Evolutionary conservation across 345 rosid genomes (phyloP).

Genomic region (Citrus australasica): DNA sequence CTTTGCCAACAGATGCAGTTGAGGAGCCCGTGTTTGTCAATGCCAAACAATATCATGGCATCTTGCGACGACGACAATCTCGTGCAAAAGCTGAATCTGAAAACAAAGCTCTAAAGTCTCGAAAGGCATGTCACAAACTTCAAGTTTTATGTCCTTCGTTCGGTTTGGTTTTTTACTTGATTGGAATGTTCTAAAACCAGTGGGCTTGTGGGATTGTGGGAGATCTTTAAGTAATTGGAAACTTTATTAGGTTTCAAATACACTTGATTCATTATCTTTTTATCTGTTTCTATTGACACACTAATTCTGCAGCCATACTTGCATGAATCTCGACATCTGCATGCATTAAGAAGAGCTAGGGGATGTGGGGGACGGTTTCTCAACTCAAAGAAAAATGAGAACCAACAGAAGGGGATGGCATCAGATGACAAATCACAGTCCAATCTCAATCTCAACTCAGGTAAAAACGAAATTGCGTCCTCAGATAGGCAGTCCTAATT

Average conservation of each 20-base stretch:
- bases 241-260: background rate
- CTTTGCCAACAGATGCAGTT: conserved; percentile 84
- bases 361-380: conserved; percentile 96
- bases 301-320: conserved; percentile 72
- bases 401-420: conserved; percentile 38
- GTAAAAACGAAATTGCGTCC: conserved; percentile 43
- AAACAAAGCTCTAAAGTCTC: conserved; percentile 58
- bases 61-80: conserved; percentile 88
- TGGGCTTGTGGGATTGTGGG: background rate
- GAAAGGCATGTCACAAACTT: conserved; percentile 50
- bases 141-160: background rate
- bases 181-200: background rate
- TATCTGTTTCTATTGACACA: background rate
- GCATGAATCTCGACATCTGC: conserved; percentile 96
- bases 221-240: background rate
- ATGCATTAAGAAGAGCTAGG: conserved; percentile 90
- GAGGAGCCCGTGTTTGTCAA: conserved; percentile 99
- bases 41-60: conserved; percentile 97
- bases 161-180: background rate
- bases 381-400: conserved; percentile 68
- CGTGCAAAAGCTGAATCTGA: conserved; percentile 93
- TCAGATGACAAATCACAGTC: conserved; percentile 59
- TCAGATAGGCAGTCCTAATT: conserved; percentile 45
- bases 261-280: background rate
- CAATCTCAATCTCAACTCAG: conserved; percentile 54